Conservation (phyloP, 129 eudicot genomes). For the Arctium lappa region DNA sequence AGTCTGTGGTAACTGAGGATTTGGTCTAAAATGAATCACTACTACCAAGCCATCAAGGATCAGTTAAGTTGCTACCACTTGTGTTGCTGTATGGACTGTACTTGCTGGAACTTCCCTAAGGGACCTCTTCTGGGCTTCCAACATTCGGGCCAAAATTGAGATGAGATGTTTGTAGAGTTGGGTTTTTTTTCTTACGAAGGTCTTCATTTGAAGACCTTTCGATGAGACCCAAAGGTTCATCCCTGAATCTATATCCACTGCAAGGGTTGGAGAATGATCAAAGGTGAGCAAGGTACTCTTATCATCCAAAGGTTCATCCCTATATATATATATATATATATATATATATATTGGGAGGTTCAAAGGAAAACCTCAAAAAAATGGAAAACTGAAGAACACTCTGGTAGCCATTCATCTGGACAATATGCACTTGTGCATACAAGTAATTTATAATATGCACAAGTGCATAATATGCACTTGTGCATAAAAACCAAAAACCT, state of each 20-base stretch:
- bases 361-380: no score
- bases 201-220: background rate
- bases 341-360: no score
- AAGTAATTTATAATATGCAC: no score
- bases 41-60: constrained; percentile 37
- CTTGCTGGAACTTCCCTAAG: constrained; percentile 20
- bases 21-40: constrained; percentile 39
- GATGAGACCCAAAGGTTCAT: constrained; percentile 45
- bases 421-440: no score
- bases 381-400: no score
- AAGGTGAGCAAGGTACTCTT: constrained; percentile 25
- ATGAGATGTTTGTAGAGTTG: no score
- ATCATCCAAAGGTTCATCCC: constrained; percentile 20
- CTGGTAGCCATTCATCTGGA: no score
- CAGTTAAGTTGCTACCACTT: constrained; percentile 28
- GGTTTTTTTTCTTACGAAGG: no score
- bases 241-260: constrained; percentile 40
- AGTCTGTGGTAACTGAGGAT: constrained; percentile 29
- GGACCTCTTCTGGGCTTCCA: constrained; percentile 48
- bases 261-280: constrained; percentile 30
- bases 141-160: constrained; percentile 8
- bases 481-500: no score
- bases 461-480: no score
- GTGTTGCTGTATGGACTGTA: constrained; percentile 41
- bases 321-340: no score